These are phyloP conservation scores for Corrigiola litoralis DNA, from an alignment of 179 eudicot species.

Conservation along the genomic window DNA sequence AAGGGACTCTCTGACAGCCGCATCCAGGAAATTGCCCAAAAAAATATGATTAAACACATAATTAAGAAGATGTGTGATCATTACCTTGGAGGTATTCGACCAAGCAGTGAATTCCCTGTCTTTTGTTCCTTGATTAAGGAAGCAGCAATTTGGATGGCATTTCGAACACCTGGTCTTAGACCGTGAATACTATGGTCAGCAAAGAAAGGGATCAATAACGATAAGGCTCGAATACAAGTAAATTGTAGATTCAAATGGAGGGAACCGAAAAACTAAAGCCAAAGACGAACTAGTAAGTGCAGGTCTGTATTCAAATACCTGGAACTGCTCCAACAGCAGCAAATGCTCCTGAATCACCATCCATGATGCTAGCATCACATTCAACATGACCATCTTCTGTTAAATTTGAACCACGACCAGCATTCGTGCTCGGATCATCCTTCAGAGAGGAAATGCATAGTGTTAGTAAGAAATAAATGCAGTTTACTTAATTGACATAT, in stretches of 20 bases:
- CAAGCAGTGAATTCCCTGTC: constrained; percentile 63
- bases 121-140: constrained; percentile 71
- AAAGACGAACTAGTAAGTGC: constrained; percentile 2
- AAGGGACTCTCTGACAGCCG: no score
- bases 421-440: constrained; percentile 96
- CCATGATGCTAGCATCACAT: constrained; percentile 96
- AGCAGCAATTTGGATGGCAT: constrained; percentile 79
- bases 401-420: constrained; percentile 96
- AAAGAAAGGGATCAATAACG: not conserved
- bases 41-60: no score
- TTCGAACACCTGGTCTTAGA: constrained; percentile 72
- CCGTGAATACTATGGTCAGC: constrained; percentile 17
- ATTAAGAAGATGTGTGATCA: no score
- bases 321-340: constrained; percentile 98
- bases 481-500: no score
- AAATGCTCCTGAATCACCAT: constrained; percentile 78
- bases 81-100: constrained; percentile 77
- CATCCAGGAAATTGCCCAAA: no score
- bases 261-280: not conserved
- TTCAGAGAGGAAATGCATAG: constrained; percentile 18
- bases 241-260: not conserved
- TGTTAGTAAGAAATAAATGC: no score
- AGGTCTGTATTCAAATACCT: constrained; percentile 48
- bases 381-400: constrained; percentile 95
- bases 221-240: not conserved